These are phyloP conservation scores for Sambucus nigra DNA, from an alignment of 129 eudicot genomes.

Conservation along the genomic window DNA sequence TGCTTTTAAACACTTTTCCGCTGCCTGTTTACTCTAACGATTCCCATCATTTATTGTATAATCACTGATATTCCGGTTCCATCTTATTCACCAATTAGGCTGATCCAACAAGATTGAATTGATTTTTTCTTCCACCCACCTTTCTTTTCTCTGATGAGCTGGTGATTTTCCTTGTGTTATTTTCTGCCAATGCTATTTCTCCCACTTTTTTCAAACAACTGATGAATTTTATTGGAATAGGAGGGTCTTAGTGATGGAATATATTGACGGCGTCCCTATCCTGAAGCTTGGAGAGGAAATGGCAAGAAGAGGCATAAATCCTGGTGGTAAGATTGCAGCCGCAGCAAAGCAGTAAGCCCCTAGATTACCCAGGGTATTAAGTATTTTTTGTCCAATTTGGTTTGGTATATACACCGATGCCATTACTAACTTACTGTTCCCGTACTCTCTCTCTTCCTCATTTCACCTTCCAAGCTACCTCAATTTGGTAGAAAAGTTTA, in stretches of 20 bases:
- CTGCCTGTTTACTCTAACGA: too few species aligned
- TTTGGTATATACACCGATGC: neutral
- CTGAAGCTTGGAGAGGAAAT: conserved; percentile 93
- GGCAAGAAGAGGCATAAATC: conserved; percentile 76
- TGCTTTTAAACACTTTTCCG: too few species aligned
- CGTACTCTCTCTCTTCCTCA: neutral
- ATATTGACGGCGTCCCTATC: conserved; percentile 81
- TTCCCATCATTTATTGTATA: too few species aligned
- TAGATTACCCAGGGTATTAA: conserved; percentile 28
- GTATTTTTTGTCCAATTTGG: conserved; percentile 11
- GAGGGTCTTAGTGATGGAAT: conserved; percentile 94
- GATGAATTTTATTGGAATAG: conserved; percentile 17
- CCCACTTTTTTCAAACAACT: neutral
- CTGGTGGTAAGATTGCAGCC: conserved; percentile 68
- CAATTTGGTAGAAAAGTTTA: too few species aligned
- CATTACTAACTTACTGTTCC: neutral
- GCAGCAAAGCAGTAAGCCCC: conserved; percentile 97
- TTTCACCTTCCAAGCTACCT: too few species aligned
- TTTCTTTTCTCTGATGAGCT: too few species aligned
- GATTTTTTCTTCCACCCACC: too few species aligned
- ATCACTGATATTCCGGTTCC: too few species aligned
- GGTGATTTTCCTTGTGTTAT: neutral
- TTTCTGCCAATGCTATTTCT: too few species aligned
- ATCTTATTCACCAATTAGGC: too few species aligned
- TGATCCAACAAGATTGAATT: too few species aligned